Conservation (phyloP, 768 basidiomycete species). For the Zangia roseola region DNA sequence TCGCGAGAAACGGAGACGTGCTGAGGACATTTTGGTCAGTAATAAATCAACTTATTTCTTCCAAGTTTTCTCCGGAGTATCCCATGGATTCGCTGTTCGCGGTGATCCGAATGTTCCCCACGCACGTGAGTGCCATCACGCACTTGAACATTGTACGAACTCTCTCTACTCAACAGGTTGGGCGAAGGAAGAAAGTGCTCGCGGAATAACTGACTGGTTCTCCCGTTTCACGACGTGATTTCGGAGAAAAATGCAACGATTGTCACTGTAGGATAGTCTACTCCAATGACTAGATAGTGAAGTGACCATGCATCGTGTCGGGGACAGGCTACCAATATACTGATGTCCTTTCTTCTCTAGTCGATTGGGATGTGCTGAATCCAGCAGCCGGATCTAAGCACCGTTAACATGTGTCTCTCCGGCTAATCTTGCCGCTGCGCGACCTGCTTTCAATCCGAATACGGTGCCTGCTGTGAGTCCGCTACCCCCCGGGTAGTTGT, state of each 20-base stretch:
- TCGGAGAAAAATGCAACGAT: background rate
- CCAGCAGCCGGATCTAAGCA: background rate
- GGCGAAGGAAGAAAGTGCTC: constrained; percentile 58
- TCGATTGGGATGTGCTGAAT: background rate
- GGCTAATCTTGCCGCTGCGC: constrained; percentile 38
- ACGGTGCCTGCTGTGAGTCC: constrained; percentile 65
- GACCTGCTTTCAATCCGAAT: constrained; percentile 59
- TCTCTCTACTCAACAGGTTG: constrained; percentile 38
- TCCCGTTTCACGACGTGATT: constrained; percentile 35
- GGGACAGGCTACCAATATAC: background rate
- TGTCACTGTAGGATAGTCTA: constrained; percentile 1
- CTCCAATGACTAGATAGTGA: background rate
- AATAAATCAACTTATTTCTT: constrained; percentile 50
- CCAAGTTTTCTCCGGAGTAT: constrained; percentile 51
- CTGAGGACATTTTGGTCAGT: constrained; percentile 53
- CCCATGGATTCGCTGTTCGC: constrained; percentile 29
- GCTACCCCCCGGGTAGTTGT: constrained; percentile 70
- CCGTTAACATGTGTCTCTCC: background rate
- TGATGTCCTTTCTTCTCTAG: background rate
- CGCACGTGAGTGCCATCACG: constrained; percentile 13
- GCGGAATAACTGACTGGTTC: constrained; percentile 50
- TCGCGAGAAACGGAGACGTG: constrained; percentile 46
- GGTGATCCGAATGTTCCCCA: constrained; percentile 17
- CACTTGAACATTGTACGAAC: background rate
- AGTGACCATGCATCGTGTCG: background rate